phyloP scores from a whole-genome alignment of 2,329 filamentous ascomycete genomes.

The Verticillium albo-atrum region DNA sequence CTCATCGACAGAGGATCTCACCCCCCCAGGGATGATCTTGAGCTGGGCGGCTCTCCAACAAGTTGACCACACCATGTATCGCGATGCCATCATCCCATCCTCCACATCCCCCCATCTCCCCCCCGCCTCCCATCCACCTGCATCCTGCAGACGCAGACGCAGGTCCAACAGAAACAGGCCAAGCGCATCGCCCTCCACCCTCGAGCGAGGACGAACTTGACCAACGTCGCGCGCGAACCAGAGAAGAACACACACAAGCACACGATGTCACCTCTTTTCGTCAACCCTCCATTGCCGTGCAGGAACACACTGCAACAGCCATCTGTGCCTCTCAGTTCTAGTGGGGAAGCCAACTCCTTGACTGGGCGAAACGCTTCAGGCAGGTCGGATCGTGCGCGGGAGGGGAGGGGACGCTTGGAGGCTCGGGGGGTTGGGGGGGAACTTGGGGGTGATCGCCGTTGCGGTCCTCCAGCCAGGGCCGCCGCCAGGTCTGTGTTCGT shows the following conservation, averaged over 20 bases:
- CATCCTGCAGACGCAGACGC: slow-evolving; percentile 23
- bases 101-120: background rate
- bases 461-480: background rate
- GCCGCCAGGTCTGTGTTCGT: background rate
- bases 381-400: background rate
- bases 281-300: background rate
- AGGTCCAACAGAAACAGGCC: slow-evolving; percentile 34
- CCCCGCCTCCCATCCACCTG: background rate
- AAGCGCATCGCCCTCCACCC: background rate
- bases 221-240: background rate
- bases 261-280: background rate
- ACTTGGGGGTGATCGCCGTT: background rate
- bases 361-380: background rate
- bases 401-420: background rate
- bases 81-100: background rate
- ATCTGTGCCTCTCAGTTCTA: background rate
- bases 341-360: background rate
- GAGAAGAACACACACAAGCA: background rate
- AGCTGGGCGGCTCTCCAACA: too few species aligned
- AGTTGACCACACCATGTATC: background rate
- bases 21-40: too few species aligned
- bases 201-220: background rate
- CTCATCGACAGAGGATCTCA: background rate
- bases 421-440: too few species aligned
- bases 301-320: background rate